Evolutionary conservation across 768 basidiomycete genomes (phyloP), one percentile per base, ranked within the genome.

Genomic region (Mycena rebaudengoi): DNA sequence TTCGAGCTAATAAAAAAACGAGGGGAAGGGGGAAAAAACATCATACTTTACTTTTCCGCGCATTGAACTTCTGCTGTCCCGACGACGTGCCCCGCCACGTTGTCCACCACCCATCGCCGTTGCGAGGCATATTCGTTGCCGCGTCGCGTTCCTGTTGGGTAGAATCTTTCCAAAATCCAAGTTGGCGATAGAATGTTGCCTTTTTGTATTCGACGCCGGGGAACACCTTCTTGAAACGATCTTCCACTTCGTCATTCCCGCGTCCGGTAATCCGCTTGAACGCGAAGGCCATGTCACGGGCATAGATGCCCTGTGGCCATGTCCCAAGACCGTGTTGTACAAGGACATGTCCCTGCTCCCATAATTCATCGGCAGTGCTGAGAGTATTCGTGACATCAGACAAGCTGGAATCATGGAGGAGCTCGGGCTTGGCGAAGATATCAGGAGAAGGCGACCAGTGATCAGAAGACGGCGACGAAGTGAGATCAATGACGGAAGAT

Each of bases 271-370:
- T 18, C 3, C 13, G n/a, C 5, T 43, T 40, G 25, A 54, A 62
- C 6, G 51, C 60, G 6, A 26, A 5, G 2, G 50, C 59, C 43
- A 60, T 60, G 32, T 60, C 50, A 5, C 50, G 50, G 1, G 33
- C 50, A 21, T 60, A 60, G 29, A 59, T 49, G 30, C 35, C 23
- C 30, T 23, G 45, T 2, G 46, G 57, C 57, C 57, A 59, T 71
- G 72, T 56, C 2, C 54, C 54, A 26, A 26, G 32, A 3, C 41
- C 30, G 1, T 32, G 23, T 7, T 40, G 41, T 25, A 5, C 33
- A 29, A 53, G 23, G 23, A 53, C 51, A 11, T 25, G 37, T 3
- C 51, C 37, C 6, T 26, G 23, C 8, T 7, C n/a, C 51, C 51
- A 53, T 16, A 53, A 32, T 7, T 2, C 10, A 28, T 40, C 37